Evolutionary conservation across 257 asterid species (phyloP), one percentile per base, ranked within the genome.

Genomic region (Ligustrum vulgare): DNA sequence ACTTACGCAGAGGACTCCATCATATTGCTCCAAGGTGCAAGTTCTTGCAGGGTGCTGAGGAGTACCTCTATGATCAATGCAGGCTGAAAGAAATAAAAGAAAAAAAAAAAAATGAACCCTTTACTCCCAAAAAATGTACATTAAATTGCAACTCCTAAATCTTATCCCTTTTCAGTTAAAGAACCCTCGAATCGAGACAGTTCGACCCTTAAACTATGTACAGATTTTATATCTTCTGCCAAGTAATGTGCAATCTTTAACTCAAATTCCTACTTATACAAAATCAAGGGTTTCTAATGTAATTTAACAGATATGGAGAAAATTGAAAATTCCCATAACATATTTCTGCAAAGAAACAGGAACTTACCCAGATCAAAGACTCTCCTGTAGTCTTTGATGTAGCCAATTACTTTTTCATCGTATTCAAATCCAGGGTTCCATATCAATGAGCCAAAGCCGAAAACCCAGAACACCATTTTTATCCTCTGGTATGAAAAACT

Each of bases 41-140:
- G 98, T 94, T 88, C 98, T 86, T n/a, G 98, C 98, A 54, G 98
- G 98, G 74, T 82, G 89, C 82, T 94, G 92, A 23, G 97, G 98
- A 20, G 98, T 94, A 12, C 98, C 98, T 82, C 97, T 85, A 63
- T 94, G 98, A 80, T 94, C 98, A 77, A 92, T 89, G 91, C 98
- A 94, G 12, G 98, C 98, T 94, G 89, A 65, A 74, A 76, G 2
- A 67, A 70, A 11, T 77, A 56, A 28, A 70, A 34, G 28, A 7
- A 49, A 56, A 15, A 36, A 7, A 49, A 56, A 15, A 36, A 58
- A 5, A 39, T 60, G 11, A 13, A 33, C 8, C 23, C 3, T 32
- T 32, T 32, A 6, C 11, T 28, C 31, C 31, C 0, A 41, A 20
- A 58, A 37, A 43, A 12, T 12, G 18, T 43, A 43, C 54, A 45